Conservation (phyloP, 2,329 filamentous ascomycete species). For the Aspergillus aculeatus region DNA sequence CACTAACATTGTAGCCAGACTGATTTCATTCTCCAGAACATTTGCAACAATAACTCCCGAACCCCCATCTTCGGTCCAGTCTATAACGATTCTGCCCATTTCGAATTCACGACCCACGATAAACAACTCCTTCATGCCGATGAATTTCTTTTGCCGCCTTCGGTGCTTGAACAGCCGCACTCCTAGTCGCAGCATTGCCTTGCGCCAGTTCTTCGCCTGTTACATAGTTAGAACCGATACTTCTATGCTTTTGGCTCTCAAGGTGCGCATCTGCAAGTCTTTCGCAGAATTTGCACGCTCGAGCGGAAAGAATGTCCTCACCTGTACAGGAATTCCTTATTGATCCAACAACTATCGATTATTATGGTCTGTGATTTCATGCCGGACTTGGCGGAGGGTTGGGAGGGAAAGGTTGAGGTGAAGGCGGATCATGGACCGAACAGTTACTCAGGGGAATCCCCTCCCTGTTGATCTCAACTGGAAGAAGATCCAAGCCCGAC, state of each 20-base stretch:
- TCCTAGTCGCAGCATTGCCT: background rate
- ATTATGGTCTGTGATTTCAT: constrained; percentile 12
- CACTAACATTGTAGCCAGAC: background rate
- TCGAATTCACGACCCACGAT: background rate
- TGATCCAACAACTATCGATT: too few relatives aligned
- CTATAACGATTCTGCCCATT: background rate
- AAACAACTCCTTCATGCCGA: background rate
- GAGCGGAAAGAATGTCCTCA: background rate
- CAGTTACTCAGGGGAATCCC: constrained; percentile 1
- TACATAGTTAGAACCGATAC: background rate
- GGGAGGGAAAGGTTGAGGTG: constrained; percentile 37
- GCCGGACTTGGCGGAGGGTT: constrained; percentile 43
- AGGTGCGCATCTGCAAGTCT: background rate
- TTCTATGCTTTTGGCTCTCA: background rate
- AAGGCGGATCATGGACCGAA: constrained; percentile 27
- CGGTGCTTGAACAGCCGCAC: background rate
- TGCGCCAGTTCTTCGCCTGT: background rate
- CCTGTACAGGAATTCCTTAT: background rate
- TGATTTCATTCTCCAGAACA: background rate
- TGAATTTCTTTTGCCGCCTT: background rate
- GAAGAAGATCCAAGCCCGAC: background rate
- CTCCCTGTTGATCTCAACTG: background rate
- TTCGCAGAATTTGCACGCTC: background rate
- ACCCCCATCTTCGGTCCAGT: background rate
- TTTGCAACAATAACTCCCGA: background rate